Percentiles rank a stretch among this genome's conserved stretches.
Evolutionary conservation across 108 stramenopile genomes (phyloP).

Genomic region (Skeletonema marinoi): DNA sequence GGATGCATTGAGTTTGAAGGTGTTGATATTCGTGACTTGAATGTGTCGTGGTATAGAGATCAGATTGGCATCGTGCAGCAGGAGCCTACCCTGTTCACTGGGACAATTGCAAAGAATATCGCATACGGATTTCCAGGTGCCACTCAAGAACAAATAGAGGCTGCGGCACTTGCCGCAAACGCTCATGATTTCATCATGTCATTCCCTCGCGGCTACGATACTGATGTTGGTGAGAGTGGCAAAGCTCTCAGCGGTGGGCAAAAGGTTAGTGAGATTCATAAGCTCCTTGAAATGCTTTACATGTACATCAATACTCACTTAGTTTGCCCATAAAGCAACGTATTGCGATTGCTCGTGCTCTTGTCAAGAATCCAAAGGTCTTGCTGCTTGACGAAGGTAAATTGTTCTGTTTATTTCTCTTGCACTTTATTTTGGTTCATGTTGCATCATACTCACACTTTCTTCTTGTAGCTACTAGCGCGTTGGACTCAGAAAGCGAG

Average conservation of each 20-base stretch:
- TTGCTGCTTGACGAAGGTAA: constrained; percentile 89
- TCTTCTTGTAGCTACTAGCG: constrained; percentile 29
- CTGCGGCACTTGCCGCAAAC: constrained; percentile 87
- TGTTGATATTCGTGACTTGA: constrained; percentile 68
- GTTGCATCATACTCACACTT: not conserved
- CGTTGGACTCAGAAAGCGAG: constrained; percentile 87
- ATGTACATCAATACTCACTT: not conserved
- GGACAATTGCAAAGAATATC: constrained; percentile 92
- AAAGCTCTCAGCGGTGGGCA: constrained; percentile 58
- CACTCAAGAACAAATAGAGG: constrained; percentile 66
- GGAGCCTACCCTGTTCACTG: constrained; percentile 91
- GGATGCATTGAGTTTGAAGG: constrained; percentile 88
- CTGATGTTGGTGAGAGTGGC: constrained; percentile 81
- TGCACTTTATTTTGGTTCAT: not conserved
- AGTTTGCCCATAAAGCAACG: constrained; percentile 14
- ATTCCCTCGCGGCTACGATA: constrained; percentile 65
- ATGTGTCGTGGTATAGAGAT: constrained; percentile 79
- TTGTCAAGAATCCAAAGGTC: constrained; percentile 81
- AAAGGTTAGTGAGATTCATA: not conserved
- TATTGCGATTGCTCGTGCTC: constrained; percentile 88
- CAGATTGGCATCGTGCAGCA: constrained; percentile 92
- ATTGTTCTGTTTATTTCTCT: not conserved
- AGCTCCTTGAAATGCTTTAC: not conserved
- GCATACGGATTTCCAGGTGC: constrained; percentile 66
- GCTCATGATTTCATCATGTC: constrained; percentile 87